Base-by-base conservation (phyloP, 2,329 filamentous ascomycete genomes). In the Cladosporium sp. region DNA sequence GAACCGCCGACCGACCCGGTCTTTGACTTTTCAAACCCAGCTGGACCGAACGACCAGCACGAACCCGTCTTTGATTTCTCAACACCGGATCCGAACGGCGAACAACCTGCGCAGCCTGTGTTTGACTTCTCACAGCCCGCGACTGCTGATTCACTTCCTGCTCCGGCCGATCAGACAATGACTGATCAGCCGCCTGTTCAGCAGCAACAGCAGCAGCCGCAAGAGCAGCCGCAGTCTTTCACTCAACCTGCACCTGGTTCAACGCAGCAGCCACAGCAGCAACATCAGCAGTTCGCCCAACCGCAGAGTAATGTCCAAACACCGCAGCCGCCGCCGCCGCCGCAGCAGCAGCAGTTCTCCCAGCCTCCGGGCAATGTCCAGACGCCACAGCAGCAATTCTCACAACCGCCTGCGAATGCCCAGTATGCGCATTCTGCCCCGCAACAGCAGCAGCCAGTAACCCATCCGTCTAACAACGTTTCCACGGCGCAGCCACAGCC, bases 41-140 rank as follows among this genome's bases (percentile, higher is more conserved):
- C 43, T 1, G 36, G 19, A 6, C 13, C 22, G 1, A 35, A 48
- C 18, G 45, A 38, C 8, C 22, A 27, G 22, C 42, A 46, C 20
- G 43, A 46, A 12, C 45, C 36, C 11, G 27, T 40, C 25, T 48
- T 48, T n/a, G 45, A 48, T 18, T 48, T 48, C 18, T 48, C 45
- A 13, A 48, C 45, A 7, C 45, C 45, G 7, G 45, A 48, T 25
- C 16, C 29, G 8, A 22, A 35, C 9, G 38, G 9, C 7, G 45
- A 48, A 12, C 45, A 48, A 32, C 18, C 20, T 15, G 35, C 45
- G 16, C 45, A 48, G 19, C 38, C 38, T n/a, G 45, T 48, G 16
- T 48, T 48, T 12, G 45, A 48, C 8, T 48, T 48, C 36, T 39
- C 36, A 5, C 30, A 48, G 27, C 45, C 45, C n/a, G 20, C 36